phyloP scores from a whole-genome alignment of 345 rosid genomes.

The Erysimum cheiranthoides region DNA sequence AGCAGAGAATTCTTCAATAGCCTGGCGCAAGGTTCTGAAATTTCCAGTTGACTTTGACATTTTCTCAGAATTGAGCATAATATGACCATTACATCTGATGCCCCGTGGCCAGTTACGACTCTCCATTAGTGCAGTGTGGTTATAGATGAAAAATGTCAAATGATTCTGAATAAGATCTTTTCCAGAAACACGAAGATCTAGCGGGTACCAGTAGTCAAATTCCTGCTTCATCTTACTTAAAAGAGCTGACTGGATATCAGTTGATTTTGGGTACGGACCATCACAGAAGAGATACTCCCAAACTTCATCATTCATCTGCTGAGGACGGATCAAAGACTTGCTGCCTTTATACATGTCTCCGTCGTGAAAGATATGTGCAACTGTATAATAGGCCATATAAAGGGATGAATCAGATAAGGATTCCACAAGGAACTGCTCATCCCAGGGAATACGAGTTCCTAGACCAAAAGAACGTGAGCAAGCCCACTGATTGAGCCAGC shows the following conservation, averaged over 20 bases:
- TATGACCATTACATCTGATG: slow-evolving; percentile 91
- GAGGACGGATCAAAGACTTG: slow-evolving; percentile 57
- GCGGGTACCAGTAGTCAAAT: slow-evolving; percentile 97
- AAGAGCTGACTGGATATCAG: slow-evolving; percentile 59
- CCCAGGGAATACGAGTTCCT: slow-evolving; percentile 98
- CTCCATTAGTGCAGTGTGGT: slow-evolving; percentile 85
- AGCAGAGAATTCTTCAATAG: slow-evolving; percentile 87
- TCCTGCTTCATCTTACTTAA: slow-evolving; percentile 91
- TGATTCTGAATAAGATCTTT: slow-evolving; percentile 98
- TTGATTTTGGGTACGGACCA: slow-evolving; percentile 69
- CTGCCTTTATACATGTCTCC: slow-evolving; percentile 80
- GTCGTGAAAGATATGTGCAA: slow-evolving; percentile 78
- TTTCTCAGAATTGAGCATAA: slow-evolving; percentile 93
- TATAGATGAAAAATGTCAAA: slow-evolving; percentile 82
- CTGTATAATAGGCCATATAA: slow-evolving; percentile 93
- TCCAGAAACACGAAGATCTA: slow-evolving; percentile 94
- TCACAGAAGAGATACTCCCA: slow-evolving; percentile 89
- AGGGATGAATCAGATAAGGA: slow-evolving; percentile 92
- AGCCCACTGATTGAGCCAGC: slow-evolving; percentile 99
- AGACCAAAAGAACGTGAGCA: slow-evolving; percentile 98
- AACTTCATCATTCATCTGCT: slow-evolving; percentile 85
- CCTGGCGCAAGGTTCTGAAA: slow-evolving; percentile 83
- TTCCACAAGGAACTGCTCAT: slow-evolving; percentile 85
- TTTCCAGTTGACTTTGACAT: slow-evolving; percentile 99
- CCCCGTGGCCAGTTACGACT: slow-evolving; percentile 90